A percentile compares a stretch with the other conserved stretches of the same genome.
Conservation (phyloP, 2,329 filamentous ascomycete genomes). For the Dothideomycetes sp. region DNA sequence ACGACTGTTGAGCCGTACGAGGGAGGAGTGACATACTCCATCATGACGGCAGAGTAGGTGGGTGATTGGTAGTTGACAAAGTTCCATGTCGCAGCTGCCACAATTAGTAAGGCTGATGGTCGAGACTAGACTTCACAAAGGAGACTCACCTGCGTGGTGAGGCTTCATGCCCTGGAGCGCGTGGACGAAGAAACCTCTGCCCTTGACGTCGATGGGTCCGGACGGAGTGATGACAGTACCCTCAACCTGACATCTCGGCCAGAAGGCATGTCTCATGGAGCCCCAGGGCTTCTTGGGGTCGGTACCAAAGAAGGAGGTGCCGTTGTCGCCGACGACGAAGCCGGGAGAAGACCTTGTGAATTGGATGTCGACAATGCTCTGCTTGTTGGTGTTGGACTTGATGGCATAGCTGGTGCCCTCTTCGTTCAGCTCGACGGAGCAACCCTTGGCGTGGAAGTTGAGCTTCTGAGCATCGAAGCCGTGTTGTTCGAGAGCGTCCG, state of each 20-base stretch:
- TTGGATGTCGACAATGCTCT: slow-evolving; percentile 76
- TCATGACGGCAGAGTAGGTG: slow-evolving; percentile 77
- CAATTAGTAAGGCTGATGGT: slow-evolving; percentile 1
- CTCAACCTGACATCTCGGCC: slow-evolving; percentile 75
- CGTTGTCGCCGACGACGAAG: slow-evolving; percentile 76
- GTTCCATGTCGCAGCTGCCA: slow-evolving; percentile 71
- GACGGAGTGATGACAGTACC: slow-evolving; percentile 77
- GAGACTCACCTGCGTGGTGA: slow-evolving; percentile 71
- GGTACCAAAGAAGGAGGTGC: slow-evolving; percentile 76
- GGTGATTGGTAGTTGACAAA: slow-evolving; percentile 87
- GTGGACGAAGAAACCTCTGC: slow-evolving; percentile 69
- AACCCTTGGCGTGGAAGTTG: slow-evolving; percentile 77
- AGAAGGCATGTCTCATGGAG: slow-evolving; percentile 83
- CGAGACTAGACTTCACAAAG: slow-evolving; percentile 3
- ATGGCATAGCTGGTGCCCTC: slow-evolving; percentile 76
- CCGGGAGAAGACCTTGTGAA: slow-evolving; percentile 68
- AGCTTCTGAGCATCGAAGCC: slow-evolving; percentile 77
- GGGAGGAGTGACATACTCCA: slow-evolving; percentile 90
- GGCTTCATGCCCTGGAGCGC: slow-evolving; percentile 98
- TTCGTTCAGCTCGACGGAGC: slow-evolving; percentile 75
- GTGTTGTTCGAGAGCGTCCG: slow-evolving; percentile 67
- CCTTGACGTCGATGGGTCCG: slow-evolving; percentile 72
- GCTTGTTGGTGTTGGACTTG: slow-evolving; percentile 78
- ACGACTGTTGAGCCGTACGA: slow-evolving; percentile 85
- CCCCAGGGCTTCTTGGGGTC: slow-evolving; percentile 85